Evolutionary conservation across 352 stramenopile species (phyloP).

Genomic region (Phytopythium helicoides): DNA sequence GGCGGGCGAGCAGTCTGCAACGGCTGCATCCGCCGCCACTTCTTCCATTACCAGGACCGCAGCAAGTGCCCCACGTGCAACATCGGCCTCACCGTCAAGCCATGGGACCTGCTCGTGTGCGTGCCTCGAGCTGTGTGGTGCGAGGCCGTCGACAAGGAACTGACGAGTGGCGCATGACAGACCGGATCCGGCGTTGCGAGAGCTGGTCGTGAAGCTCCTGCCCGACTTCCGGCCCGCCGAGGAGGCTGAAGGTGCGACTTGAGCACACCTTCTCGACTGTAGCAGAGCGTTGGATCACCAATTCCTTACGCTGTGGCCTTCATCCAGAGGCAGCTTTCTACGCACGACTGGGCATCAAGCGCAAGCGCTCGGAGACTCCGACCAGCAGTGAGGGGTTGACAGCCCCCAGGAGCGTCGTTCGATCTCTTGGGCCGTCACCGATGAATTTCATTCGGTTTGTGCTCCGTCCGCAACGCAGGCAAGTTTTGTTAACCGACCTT

Average conservation of each 20-base stretch:
- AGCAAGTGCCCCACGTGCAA: slow-evolving; percentile 46
- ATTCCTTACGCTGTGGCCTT: background rate
- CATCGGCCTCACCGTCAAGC: slow-evolving; percentile 44
- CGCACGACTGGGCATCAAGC: slow-evolving; percentile 46
- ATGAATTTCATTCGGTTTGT: slow-evolving; percentile 43
- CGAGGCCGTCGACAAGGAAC: background rate
- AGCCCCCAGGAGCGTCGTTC: background rate
- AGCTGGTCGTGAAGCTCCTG: slow-evolving; percentile 47
- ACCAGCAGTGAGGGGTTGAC: background rate
- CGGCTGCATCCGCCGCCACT: slow-evolving; percentile 52
- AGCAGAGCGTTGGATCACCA: background rate
- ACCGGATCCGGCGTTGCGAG: slow-evolving; percentile 55
- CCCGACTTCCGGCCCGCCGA: slow-evolving; percentile 40
- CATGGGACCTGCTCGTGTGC: slow-evolving; percentile 54
- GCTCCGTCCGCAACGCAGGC: slow-evolving; percentile 40
- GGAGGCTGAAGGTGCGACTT: slow-evolving; percentile 29
- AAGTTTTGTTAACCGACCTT: background rate
- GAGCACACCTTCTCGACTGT: background rate
- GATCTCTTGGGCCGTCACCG: slow-evolving; percentile 24
- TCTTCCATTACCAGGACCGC: slow-evolving; percentile 25
- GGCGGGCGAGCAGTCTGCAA: slow-evolving; percentile 44
- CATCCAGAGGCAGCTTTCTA: slow-evolving; percentile 41
- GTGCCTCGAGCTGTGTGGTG: background rate
- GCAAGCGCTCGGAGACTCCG: slow-evolving; percentile 28
- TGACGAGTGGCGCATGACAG: slow-evolving; percentile 35